Conservation (phyloP, 176 grass and related monocot genomes). For the Avena insularis region DNA sequence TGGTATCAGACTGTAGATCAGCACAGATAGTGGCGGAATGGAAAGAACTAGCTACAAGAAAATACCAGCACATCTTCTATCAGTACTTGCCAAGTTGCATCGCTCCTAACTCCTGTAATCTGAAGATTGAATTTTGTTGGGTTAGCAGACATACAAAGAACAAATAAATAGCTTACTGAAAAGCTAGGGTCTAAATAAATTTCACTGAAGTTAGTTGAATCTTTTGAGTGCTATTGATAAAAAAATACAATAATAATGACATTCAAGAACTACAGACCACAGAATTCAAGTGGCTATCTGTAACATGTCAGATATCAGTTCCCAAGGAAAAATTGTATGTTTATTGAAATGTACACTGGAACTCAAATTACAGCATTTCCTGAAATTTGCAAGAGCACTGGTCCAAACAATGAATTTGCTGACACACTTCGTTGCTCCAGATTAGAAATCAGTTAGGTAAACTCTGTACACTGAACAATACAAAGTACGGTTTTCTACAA, state of each 20-base stretch:
- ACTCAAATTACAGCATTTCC: background rate
- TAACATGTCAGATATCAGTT: slow-evolving; percentile 12
- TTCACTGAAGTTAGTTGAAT: no score
- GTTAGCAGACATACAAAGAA: background rate
- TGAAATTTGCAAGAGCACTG: background rate
- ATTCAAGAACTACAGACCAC: background rate
- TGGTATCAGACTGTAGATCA: slow-evolving; percentile 12
- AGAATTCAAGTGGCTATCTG: background rate
- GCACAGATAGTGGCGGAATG: background rate
- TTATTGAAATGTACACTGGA: slow-evolving; percentile 14
- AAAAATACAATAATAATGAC: background rate
- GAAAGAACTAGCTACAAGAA: background rate
- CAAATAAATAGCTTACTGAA: background rate
- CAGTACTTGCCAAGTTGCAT: background rate
- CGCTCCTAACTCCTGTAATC: background rate
- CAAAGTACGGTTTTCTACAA: slow-evolving; percentile 22
- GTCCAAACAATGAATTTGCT: background rate
- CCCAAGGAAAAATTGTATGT: slow-evolving; percentile 14
- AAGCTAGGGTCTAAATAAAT: background rate
- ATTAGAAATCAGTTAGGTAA: slow-evolving; percentile 15
- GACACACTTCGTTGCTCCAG: background rate
- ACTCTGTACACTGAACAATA: slow-evolving; percentile 40
- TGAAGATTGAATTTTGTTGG: background rate
- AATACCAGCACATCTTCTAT: background rate
- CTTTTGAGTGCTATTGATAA: background rate